Percentiles rank a stretch among this genome's conserved stretches.
Evolutionary conservation across 331 rosid species (phyloP).

Genomic region (Stylosanthes scabra): DNA sequence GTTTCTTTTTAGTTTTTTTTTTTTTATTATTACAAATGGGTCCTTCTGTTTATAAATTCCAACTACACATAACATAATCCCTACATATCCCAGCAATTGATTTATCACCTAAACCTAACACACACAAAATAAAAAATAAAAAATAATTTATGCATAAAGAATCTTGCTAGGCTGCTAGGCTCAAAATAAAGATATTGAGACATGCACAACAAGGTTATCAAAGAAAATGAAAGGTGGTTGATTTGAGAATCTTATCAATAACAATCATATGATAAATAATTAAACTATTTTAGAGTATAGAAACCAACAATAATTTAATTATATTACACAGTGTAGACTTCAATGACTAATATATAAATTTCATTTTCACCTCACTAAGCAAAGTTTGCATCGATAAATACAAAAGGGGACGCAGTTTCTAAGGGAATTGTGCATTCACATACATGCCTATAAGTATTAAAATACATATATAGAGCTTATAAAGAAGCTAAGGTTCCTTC

Average conservation of each 20-base stretch:
- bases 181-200: constrained; percentile 26
- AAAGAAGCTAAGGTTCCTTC: neutral
- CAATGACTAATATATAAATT: no score
- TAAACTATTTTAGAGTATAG: no score
- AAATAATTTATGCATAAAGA: constrained; percentile 11
- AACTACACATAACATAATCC: constrained; percentile 24
- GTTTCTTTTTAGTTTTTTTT: constrained; percentile 1
- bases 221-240: constrained; percentile 15
- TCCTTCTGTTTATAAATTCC: constrained; percentile 24
- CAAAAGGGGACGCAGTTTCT: neutral
- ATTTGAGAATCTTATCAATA: constrained; percentile 2
- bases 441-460: neutral
- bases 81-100: constrained; percentile 33
- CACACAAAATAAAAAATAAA: neutral
- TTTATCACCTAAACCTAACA: constrained; percentile 27
- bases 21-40: constrained; percentile 1
- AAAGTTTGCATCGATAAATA: no score
- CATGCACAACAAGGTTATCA: constrained; percentile 15
- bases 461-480: neutral
- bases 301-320: no score
- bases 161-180: constrained; percentile 18
- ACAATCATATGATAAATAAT: neutral
- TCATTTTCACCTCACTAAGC: no score
- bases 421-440: neutral
- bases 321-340: no score